These are phyloP conservation scores for Fusarium euwallaceae DNA, from an alignment of 2,329 filamentous ascomycete species.

Conservation along the genomic window DNA sequence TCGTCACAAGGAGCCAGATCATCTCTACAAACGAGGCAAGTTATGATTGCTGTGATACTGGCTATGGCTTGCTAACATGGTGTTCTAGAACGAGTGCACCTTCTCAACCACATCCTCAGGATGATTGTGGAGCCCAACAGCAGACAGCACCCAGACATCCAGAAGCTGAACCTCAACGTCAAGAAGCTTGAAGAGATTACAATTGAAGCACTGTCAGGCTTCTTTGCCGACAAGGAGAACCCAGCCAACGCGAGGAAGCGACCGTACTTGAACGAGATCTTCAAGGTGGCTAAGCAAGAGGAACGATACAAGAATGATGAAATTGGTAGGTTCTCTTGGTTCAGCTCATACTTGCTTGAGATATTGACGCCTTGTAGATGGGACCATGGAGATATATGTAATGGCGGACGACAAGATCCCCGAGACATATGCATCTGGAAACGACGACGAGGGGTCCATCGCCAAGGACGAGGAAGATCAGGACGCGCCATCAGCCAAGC, in stretches of 20 bases:
- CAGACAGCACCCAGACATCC: constrained; percentile 65
- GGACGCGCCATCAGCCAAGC: constrained; percentile 54
- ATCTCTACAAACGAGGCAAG: constrained; percentile 75
- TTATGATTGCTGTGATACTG: not conserved
- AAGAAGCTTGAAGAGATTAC: constrained; percentile 70
- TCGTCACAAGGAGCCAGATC: constrained; percentile 80
- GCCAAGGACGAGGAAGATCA: constrained; percentile 61
- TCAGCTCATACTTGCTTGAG: not conserved
- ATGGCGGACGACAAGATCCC: constrained; percentile 66
- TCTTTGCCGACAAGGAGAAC: constrained; percentile 66
- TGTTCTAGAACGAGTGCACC: constrained; percentile 66
- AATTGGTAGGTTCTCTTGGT: constrained; percentile 61
- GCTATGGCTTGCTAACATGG: constrained; percentile 12
- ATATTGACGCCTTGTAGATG: constrained; percentile 55
- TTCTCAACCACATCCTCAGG: constrained; percentile 71
- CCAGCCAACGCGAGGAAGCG: constrained; percentile 69
- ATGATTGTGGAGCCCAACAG: constrained; percentile 66
- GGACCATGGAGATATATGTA: constrained; percentile 61
- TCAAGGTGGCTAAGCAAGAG: constrained; percentile 70
- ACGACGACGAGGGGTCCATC: constrained; percentile 56
- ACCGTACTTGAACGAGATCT: constrained; percentile 70
- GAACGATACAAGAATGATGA: constrained; percentile 68
- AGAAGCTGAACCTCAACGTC: constrained; percentile 66
- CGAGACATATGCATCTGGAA: constrained; percentile 62
- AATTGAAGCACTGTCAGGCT: constrained; percentile 68